These are phyloP conservation scores for Suillus subaureus DNA, from an alignment of 768 basidiomycete species.

Conservation along the genomic window DNA sequence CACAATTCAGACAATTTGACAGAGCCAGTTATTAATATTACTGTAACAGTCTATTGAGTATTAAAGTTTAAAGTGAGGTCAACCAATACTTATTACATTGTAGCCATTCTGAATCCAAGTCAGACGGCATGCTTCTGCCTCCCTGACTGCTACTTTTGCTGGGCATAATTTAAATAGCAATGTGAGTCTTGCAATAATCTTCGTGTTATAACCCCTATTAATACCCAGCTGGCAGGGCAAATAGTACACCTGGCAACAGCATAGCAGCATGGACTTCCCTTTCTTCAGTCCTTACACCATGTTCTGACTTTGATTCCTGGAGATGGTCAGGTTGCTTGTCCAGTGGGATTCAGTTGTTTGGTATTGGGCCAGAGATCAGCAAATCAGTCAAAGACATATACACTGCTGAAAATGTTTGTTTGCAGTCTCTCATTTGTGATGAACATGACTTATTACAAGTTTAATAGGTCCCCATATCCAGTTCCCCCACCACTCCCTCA, in stretches of 20 bases:
- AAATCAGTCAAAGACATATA: slow-evolving; percentile 96
- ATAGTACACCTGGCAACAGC: slow-evolving; percentile 41
- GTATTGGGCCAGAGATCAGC: slow-evolving; percentile 99
- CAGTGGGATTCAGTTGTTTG: slow-evolving; percentile 26
- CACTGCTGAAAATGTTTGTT: slow-evolving; percentile 73
- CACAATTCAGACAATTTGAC: too few species aligned
- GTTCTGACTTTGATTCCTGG: slow-evolving; percentile 95
- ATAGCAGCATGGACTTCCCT: too few species aligned
- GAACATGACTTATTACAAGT: not conserved
- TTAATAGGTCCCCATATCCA: too few species aligned
- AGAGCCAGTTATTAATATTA: too few species aligned
- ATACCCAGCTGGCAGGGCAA: slow-evolving; percentile 65
- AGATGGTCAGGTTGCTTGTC: slow-evolving; percentile 61
- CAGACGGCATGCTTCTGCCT: slow-evolving; percentile 64
- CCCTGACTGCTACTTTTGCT: slow-evolving; percentile 88
- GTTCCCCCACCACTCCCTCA: too few species aligned
- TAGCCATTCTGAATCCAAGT: slow-evolving; percentile 39
- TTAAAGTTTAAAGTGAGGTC: too few species aligned
- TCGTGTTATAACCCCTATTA: not conserved
- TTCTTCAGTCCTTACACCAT: too few species aligned
- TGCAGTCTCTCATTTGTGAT: not conserved
- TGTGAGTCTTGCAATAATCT: slow-evolving; percentile 49
- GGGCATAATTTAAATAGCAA: slow-evolving; percentile 80
- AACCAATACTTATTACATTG: slow-evolving; percentile 6
- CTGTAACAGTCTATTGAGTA: too few species aligned